phyloP scores from a whole-genome alignment of 192 early-diverging fungal genomes.

The Coemansia sp. region DNA sequence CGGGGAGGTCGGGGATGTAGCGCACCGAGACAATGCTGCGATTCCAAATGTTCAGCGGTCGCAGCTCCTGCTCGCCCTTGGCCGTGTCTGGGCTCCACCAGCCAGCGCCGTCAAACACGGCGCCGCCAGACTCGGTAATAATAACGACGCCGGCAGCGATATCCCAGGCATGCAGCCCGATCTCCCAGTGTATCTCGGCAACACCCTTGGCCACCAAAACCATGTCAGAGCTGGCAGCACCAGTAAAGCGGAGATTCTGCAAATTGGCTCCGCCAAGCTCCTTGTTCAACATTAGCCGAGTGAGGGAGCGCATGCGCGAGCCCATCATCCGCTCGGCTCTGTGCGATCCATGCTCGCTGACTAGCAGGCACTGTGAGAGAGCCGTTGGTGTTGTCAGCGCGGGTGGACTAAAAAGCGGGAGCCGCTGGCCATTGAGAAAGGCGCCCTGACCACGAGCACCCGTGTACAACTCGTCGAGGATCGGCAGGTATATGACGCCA shows the following conservation, averaged over 20 bases:
- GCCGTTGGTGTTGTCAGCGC: slow-evolving; percentile 61
- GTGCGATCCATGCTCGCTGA: slow-evolving; percentile 86
- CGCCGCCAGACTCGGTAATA: slow-evolving; percentile 82
- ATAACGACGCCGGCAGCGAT: slow-evolving; percentile 88
- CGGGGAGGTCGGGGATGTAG: slow-evolving; percentile 38
- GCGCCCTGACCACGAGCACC: slow-evolving; percentile 38
- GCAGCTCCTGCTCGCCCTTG: slow-evolving; percentile 11
- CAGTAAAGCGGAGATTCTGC: slow-evolving; percentile 77
- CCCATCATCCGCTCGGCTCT: slow-evolving; percentile 61
- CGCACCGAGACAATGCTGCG: slow-evolving; percentile 37
- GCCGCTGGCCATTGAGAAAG: slow-evolving; percentile 40
- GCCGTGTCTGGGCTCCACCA: slow-evolving; percentile 35
- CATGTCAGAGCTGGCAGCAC: slow-evolving; percentile 80
- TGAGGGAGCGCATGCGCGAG: slow-evolving; percentile 70
- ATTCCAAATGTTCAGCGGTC: slow-evolving; percentile 47
- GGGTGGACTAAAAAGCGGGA: slow-evolving; percentile 65
- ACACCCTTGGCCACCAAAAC: slow-evolving; percentile 80
- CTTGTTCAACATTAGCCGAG: slow-evolving; percentile 61
- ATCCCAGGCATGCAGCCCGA: slow-evolving; percentile 81
- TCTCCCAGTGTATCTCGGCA: slow-evolving; percentile 92
- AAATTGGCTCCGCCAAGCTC: slow-evolving; percentile 58
- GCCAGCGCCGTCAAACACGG: slow-evolving; percentile 66
- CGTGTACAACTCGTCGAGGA: slow-evolving; percentile 78
- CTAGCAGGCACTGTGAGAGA: slow-evolving; percentile 72
- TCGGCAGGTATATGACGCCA: slow-evolving; percentile 91